A percentile compares a stretch with the other conserved stretches of the same genome.
phyloP scores from a whole-genome alignment of 352 stramenopile species.

The Saprolegnia parasitica region DNA sequence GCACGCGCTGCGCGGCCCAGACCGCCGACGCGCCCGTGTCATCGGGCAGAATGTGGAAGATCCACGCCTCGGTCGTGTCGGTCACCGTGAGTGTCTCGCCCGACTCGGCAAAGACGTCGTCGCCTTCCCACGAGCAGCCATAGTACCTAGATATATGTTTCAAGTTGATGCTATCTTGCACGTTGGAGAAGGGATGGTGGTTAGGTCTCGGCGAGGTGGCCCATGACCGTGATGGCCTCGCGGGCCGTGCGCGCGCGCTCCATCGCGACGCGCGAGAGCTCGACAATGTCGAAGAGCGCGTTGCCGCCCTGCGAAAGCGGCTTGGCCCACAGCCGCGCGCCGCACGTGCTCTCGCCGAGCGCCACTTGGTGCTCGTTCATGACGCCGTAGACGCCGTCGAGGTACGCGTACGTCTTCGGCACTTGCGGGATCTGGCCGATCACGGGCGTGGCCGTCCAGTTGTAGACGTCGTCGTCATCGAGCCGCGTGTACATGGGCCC shows the following conservation, averaged over 20 bases:
- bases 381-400: conserved; percentile 75
- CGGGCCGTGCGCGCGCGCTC: conserved; percentile 76
- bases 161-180: no score
- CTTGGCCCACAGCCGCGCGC: conserved; percentile 56
- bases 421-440: conserved; percentile 71
- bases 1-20: conserved; percentile 90
- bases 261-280: conserved; percentile 84
- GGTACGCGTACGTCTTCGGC: conserved; percentile 66
- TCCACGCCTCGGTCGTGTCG: conserved; percentile 90
- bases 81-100: conserved; percentile 88
- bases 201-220: conserved; percentile 88
- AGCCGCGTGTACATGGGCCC: conserved; percentile 52
- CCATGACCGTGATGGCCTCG: conserved; percentile 87
- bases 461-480: conserved; percentile 58
- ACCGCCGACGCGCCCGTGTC: conserved; percentile 87
- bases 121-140: conserved; percentile 77
- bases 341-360: conserved; percentile 78
- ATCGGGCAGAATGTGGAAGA: conserved; percentile 94
- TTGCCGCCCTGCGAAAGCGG: conserved; percentile 60
- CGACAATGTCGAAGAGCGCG: conserved; percentile 83
- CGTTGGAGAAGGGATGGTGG: no score
- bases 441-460: conserved; percentile 51
- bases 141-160: conserved; percentile 89
- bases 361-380: conserved; percentile 82
- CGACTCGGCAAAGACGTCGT: conserved; percentile 57